Evolutionary conservation across 345 rosid genomes (phyloP), one percentile per base, ranked within the genome.

Genomic region (Heritiera littoralis): DNA sequence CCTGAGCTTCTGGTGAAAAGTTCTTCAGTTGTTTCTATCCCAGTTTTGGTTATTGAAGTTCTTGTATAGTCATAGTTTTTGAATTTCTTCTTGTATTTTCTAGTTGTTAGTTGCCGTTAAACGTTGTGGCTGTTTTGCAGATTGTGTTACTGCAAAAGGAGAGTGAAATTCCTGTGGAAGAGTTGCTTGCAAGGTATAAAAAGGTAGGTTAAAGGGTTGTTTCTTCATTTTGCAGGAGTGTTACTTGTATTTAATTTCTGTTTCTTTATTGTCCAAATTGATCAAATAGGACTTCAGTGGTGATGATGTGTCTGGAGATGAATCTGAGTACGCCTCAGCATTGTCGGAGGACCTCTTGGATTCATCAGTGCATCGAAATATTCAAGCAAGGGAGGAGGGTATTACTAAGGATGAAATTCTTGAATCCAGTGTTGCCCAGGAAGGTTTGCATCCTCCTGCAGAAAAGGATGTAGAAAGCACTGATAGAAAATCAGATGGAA

Each of bases 141-240:
- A 89, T 96, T 82, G 82, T 89, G 5, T 82, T 96, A 80, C 90
- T 96, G 84, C 92, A 92, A 79, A 92, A 86, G 86, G 99, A 96
- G 89, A 91, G 94, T 83, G 99, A 94, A 85, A 89, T 92, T 56
- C 89, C 99, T 9, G 77, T 96, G 78, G 95, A 92, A 86, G 94
- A 88, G 80, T 84, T 96, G 89, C 94, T 94, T 85, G 91, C 94
- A 84, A 90, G 94, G 97, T 96, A 94, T 88, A 94, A 85, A 85
- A 89, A 94, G 98, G 99, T 96, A 92, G 80, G 94, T 85, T 70
- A 30, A 85, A 76, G 64, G 78, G 60, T 80, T 80, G 78, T 63
- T 63, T 80, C 66, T 84, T 73, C 2, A 45, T 81, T 28, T 73
- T 3, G 49, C 55, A 48, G 71, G 43, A 45, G 7, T 49, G 54